Evolutionary conservation across 1,139 yeast species (phyloP).

Genomic region (Sugiyamaella paludigena): DNA sequence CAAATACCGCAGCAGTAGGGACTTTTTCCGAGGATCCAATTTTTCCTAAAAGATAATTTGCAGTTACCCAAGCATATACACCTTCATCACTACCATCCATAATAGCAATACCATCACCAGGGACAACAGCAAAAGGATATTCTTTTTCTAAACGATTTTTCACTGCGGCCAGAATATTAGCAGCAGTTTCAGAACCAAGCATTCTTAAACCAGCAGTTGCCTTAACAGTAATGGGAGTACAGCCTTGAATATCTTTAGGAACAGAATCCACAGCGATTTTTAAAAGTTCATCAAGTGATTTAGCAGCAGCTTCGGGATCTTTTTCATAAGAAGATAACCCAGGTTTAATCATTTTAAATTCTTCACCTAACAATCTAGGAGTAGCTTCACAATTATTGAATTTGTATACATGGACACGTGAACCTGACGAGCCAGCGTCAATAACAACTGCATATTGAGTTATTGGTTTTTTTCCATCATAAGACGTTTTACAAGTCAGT

Average conservation of each 20-base stretch:
- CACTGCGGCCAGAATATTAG: conserved; percentile 70
- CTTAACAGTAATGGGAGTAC: conserved; percentile 93
- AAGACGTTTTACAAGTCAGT: conserved; percentile 35
- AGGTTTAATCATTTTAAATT: conserved; percentile 85
- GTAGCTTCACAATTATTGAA: conserved; percentile 80
- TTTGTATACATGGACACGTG: conserved; percentile 89
- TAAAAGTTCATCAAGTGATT: conserved; percentile 77
- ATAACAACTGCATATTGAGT: conserved; percentile 76
- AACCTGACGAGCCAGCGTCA: conserved; percentile 97
- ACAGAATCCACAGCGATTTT: conserved; percentile 69
- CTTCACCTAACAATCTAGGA: conserved; percentile 74
- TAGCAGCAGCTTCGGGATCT: conserved; percentile 82
- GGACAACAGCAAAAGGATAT: conserved; percentile 88
- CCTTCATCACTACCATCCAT: conserved; percentile 98
- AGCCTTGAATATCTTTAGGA: conserved; percentile 66
- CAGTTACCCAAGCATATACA: conserved; percentile 98
- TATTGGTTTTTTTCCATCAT: conserved; percentile 39
- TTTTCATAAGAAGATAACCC: conserved; percentile 85
- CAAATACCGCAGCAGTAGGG: conserved; percentile 95
- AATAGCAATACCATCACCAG: conserved; percentile 78
- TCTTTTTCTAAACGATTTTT: conserved; percentile 67
- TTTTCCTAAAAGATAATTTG: conserved; percentile 88
- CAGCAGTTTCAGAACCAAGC: conserved; percentile 66
- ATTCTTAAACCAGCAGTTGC: conserved; percentile 97
- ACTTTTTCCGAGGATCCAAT: conserved; percentile 68